Percentiles rank a stretch among this genome's conserved stretches.
These are phyloP conservation scores for Pleurotus tuber-regium DNA, from an alignment of 768 basidiomycete genomes.

Conservation along the genomic window DNA sequence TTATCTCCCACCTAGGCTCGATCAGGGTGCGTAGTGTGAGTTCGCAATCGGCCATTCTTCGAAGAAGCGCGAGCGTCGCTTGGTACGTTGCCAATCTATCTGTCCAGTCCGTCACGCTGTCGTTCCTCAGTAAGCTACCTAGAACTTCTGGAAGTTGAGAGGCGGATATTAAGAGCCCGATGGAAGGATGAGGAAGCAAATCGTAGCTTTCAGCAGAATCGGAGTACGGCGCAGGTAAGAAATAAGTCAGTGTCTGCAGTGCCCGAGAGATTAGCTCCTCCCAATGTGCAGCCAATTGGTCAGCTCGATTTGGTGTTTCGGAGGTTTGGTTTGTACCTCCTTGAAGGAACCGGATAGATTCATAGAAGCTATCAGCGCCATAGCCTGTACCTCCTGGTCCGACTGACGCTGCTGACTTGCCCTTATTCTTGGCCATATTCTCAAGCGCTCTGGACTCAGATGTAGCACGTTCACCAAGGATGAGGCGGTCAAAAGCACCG, in stretches of 20 bases:
- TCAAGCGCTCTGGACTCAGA: conserved; percentile 36
- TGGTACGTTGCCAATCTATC: conserved; percentile 44
- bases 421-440: conserved; percentile 25
- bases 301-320: background rate
- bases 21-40: conserved; percentile 46
- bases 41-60: conserved; percentile 50
- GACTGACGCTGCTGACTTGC: conserved; percentile 24
- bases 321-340: background rate
- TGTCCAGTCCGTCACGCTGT: conserved; percentile 54
- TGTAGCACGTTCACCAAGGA: conserved; percentile 36
- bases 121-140: conserved; percentile 48
- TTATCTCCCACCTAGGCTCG: conserved; percentile 34
- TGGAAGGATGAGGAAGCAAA: conserved; percentile 45
- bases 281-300: conserved; percentile 28
- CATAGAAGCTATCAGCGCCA: conserved; percentile 22
- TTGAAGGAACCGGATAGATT: background rate
- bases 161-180: conserved; percentile 36
- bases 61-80: conserved; percentile 44
- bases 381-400: conserved; percentile 58
- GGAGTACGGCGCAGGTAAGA: conserved; percentile 45
- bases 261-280: conserved; percentile 39
- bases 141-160: conserved; percentile 48
- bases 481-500: conserved; percentile 46
- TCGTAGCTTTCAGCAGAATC: conserved; percentile 43
- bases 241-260: conserved; percentile 33